phyloP scores from a whole-genome alignment of 129 eudicot species.

The Artemisia argyi region DNA sequence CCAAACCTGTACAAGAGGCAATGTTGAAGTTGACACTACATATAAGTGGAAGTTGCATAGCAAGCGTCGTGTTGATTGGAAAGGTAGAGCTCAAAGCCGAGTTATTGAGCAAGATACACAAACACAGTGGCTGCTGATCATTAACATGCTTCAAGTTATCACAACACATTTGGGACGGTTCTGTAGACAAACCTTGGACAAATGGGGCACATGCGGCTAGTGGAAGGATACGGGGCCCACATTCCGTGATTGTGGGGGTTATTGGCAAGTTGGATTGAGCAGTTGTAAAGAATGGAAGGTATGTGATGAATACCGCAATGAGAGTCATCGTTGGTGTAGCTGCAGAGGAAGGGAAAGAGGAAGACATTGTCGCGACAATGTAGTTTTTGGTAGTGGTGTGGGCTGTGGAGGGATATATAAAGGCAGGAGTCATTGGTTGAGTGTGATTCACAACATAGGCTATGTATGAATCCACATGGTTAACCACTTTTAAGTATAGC shows the following conservation, averaged over 20 bases:
- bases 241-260: slow-evolving; percentile 35
- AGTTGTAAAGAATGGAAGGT: slow-evolving; percentile 11
- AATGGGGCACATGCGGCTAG: slow-evolving; percentile 39
- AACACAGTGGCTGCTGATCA: slow-evolving; percentile 28
- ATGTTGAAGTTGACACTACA: slow-evolving; percentile 33
- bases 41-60: slow-evolving; percentile 33
- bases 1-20: slow-evolving; percentile 35
- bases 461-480: slow-evolving; percentile 13
- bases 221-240: slow-evolving; percentile 35
- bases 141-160: slow-evolving; percentile 31
- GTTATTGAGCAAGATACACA: slow-evolving; percentile 36
- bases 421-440: slow-evolving; percentile 9
- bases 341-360: slow-evolving; percentile 7
- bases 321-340: too few species aligned
- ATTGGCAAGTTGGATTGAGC: slow-evolving; percentile 30
- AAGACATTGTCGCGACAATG: slow-evolving; percentile 23
- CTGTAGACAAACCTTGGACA: slow-evolving; percentile 27
- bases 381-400: not conserved
- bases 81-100: slow-evolving; percentile 30
- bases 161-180: slow-evolving; percentile 32
- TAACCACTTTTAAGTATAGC: not conserved
- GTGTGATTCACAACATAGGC: slow-evolving; percentile 31
- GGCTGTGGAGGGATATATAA: slow-evolving; percentile 3
- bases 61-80: slow-evolving; percentile 35
- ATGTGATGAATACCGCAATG: too few species aligned